Base-by-base conservation (phyloP, 768 basidiomycete species). In the Leucogyrophana mollusca region DNA sequence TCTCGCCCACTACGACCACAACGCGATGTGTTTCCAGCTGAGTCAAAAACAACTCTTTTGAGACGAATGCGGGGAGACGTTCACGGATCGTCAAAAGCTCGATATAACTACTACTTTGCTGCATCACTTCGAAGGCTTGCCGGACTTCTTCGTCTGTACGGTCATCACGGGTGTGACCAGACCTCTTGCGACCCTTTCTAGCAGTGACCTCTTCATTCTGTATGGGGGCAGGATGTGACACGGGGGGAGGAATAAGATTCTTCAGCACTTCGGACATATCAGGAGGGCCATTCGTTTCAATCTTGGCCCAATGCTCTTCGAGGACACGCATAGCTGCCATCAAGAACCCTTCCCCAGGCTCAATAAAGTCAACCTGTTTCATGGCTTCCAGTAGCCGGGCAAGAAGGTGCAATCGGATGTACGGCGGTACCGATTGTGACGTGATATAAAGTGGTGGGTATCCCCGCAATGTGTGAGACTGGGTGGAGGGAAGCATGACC, bases 1-100 rank as follows among this genome's bases (percentile, higher is more conserved):
- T 93, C 66, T 95, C 94, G 35, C 94, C 94, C 4, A 94, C 87
- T 0, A 96, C 85, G 0, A 97, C 78, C 1, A 94, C 77, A 3
- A 86, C 88, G 39, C 83, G 72, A 54, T 80, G 80, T 9, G 59
- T 66, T 30, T 78, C 71, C 8, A 96, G 67, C 17, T 73, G 58
- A 11, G 68, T 45, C 38, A 93, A 65, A 53, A 96, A 90, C 11
- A 76, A 68, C 17, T 80, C 74, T 57, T 77, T 77, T 9, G 80
- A 78, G 18, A 73, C 59, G 68, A 87, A 95, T 2, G 92, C 91
- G 9, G 94, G 94, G 14, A 96, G 72, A 45, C 72, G 77, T 56
- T 70, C 63, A 49, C 94, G 73, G 14, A 64, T 67, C 23, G 68
- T 61, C 18, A 87, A 59, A 57, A 94, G 77, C 46, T 73, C 67